These are phyloP conservation scores for Acer saccharum DNA, from an alignment of 345 rosid genomes.

Conservation along the genomic window DNA sequence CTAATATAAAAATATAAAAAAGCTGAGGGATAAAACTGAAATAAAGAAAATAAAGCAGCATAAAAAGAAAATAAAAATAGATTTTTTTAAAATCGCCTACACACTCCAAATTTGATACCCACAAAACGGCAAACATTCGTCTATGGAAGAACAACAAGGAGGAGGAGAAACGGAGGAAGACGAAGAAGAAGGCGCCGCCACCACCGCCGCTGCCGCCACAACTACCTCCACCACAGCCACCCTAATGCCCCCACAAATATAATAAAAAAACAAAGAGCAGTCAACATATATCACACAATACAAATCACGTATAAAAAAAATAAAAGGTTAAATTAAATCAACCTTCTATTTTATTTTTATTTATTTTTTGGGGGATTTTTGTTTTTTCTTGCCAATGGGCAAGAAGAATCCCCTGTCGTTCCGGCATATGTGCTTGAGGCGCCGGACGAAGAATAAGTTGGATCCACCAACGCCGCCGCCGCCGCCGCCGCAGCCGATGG, in stretches of 20 bases:
- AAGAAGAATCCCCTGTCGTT: slow-evolving; percentile 39
- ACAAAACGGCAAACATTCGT: not conserved
- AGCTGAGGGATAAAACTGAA: not conserved
- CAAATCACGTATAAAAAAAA: not conserved
- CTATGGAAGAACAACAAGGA: slow-evolving; percentile 30
- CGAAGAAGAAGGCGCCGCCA: not conserved
- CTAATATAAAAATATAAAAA: no score
- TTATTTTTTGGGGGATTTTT: not conserved
- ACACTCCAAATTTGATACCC: no score
- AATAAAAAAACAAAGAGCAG: not conserved
- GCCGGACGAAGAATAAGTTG: slow-evolving; percentile 41
- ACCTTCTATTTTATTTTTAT: not conserved
- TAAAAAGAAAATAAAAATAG: no score
- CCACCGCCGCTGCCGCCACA: not conserved
- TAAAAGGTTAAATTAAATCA: not conserved
- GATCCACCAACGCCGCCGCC: slow-evolving; percentile 20
- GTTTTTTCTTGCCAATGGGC: slow-evolving; percentile 43
- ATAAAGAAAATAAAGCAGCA: not conserved
- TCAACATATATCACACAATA: not conserved
- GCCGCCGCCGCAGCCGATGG: not conserved
- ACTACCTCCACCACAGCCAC: not conserved
- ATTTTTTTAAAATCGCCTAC: not conserved
- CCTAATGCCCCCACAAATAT: not conserved
- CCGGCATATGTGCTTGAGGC: slow-evolving; percentile 48
- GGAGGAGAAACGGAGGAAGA: not conserved